Conservation (phyloP, 2,329 filamentous ascomycete genomes). For the Ceratocystis alfenasii region DNA sequence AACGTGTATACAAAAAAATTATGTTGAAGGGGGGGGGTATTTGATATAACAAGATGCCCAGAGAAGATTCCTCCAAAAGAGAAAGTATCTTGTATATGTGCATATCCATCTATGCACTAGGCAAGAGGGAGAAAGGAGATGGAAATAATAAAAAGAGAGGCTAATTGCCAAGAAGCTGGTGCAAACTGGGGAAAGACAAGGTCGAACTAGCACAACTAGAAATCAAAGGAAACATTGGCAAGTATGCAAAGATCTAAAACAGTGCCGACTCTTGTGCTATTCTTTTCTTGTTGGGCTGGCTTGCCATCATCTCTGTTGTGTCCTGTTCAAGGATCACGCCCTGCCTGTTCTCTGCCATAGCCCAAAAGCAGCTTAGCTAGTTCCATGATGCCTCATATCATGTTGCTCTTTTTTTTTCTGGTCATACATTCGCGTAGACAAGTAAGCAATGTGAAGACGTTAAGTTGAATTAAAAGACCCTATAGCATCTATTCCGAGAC, state of each 20-base stretch:
- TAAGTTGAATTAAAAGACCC: conserved; percentile 24
- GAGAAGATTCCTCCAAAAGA: background rate
- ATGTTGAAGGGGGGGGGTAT: background rate
- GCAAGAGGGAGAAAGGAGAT: background rate
- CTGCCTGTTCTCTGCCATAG: background rate
- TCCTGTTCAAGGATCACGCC: background rate
- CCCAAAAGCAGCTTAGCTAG: background rate
- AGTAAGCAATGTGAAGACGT: conserved; percentile 24
- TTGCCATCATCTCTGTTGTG: conserved; percentile 5
- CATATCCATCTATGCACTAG: background rate
- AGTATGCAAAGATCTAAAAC: background rate
- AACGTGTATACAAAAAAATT: background rate
- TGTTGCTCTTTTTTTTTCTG: background rate
- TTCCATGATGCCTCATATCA: background rate
- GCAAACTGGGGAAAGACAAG: background rate
- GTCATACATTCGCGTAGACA: background rate
- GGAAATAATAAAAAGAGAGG: background rate
- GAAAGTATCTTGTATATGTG: background rate
- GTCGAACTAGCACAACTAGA: background rate
- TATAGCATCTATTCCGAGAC: conserved; percentile 48
- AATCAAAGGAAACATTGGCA: conserved; percentile 5
- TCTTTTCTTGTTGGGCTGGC: background rate
- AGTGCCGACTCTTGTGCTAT: background rate
- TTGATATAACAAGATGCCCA: background rate
- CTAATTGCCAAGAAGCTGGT: background rate